These are phyloP conservation scores for Phytophthora citrophthora DNA, from an alignment of 352 stramenopile species.

Conservation along the genomic window DNA sequence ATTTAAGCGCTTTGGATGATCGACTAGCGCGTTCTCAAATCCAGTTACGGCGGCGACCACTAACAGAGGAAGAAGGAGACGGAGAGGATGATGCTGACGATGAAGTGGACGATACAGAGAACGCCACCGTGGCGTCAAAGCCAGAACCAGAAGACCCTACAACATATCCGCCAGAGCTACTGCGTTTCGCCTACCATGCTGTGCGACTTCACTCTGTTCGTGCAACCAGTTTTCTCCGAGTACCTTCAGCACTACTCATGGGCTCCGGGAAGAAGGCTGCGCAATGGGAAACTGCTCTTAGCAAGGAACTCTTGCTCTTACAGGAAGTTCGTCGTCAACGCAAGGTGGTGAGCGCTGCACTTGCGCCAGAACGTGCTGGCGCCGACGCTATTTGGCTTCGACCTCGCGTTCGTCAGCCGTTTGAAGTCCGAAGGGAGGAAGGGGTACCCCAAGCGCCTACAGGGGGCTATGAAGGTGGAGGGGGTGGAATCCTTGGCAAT, in stretches of 20 bases:
- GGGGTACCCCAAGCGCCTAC: slow-evolving; percentile 13
- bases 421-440: slow-evolving; percentile 29
- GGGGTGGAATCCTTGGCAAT: slow-evolving; percentile 11
- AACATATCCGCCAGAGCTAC: slow-evolving; percentile 46
- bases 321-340: slow-evolving; percentile 63
- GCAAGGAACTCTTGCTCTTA: slow-evolving; percentile 54
- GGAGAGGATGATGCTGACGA: slow-evolving; percentile 24
- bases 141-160: slow-evolving; percentile 11
- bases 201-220: slow-evolving; percentile 63
- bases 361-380: slow-evolving; percentile 30
- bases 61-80: slow-evolving; percentile 9
- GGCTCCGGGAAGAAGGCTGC: slow-evolving; percentile 24
- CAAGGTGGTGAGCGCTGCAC: slow-evolving; percentile 29
- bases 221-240: slow-evolving; percentile 64
- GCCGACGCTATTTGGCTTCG: slow-evolving; percentile 44
- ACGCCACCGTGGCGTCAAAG: slow-evolving; percentile 7
- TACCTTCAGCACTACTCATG: slow-evolving; percentile 48
- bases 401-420: slow-evolving; percentile 31
- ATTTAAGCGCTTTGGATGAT: slow-evolving; percentile 42
- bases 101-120: slow-evolving; percentile 12
- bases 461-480: slow-evolving; percentile 34
- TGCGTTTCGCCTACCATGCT: slow-evolving; percentile 63
- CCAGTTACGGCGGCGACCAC: slow-evolving; percentile 11
- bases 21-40: slow-evolving; percentile 34
- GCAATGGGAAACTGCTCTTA: slow-evolving; percentile 55